phyloP scores from a whole-genome alignment of 129 eudicot species.

The Lonicera japonica region DNA sequence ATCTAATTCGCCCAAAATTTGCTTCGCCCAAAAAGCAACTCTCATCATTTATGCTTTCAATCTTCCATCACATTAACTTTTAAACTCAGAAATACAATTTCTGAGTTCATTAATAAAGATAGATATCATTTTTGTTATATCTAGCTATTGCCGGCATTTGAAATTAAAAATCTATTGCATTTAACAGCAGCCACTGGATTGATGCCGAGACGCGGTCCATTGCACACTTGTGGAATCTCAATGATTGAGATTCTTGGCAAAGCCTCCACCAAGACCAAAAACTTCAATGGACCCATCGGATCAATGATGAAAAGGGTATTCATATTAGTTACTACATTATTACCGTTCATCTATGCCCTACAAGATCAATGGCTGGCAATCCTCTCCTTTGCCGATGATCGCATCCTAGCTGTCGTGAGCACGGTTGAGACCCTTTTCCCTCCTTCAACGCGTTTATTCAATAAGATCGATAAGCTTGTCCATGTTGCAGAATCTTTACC shows the following conservation, averaged over 20 bases:
- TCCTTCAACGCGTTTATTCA: constrained; percentile 30
- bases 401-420: constrained; percentile 35
- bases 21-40: not conserved
- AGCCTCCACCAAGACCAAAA: constrained; percentile 20
- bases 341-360: constrained; percentile 21
- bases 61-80: not conserved
- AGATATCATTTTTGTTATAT: not conserved
- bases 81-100: too few relatives aligned
- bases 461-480: constrained; percentile 35
- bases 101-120: too few relatives aligned
- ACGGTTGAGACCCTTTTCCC: constrained; percentile 39
- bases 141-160: not conserved
- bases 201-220: constrained; percentile 42
- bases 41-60: not conserved
- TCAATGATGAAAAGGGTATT: constrained; percentile 14
- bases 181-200: constrained; percentile 7
- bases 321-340: not conserved
- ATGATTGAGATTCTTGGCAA: constrained; percentile 19
- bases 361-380: constrained; percentile 32
- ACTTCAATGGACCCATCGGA: constrained; percentile 31
- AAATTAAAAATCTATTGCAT: not conserved
- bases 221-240: constrained; percentile 40
- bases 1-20: not conserved
- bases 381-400: constrained; percentile 48
- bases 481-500: constrained; percentile 37